Percentiles rank a stretch among this genome's conserved stretches.
Conservation (phyloP, 2,329 filamentous ascomycete species). For the Cyphellophora attinorum region DNA sequence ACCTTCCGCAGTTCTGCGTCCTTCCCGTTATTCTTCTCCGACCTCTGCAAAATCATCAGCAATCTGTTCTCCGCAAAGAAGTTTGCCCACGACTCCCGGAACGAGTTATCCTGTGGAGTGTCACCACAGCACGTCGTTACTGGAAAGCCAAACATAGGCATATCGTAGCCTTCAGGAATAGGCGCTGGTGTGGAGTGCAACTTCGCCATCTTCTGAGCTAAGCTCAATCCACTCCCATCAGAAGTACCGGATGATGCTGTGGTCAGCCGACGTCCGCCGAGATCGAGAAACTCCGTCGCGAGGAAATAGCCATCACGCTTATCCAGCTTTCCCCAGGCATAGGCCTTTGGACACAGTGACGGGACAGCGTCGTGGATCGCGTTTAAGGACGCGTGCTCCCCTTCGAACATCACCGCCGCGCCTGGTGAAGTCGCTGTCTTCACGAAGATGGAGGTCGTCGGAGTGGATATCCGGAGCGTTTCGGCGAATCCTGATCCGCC, state of each 20-base stretch:
- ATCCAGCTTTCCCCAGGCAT: slow-evolving; percentile 58
- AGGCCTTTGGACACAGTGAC: slow-evolving; percentile 63
- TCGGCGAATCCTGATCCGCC: slow-evolving; percentile 34
- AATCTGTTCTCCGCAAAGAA: slow-evolving; percentile 76
- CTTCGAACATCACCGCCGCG: slow-evolving; percentile 38
- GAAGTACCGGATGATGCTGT: slow-evolving; percentile 4
- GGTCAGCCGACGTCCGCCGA: slow-evolving; percentile 30
- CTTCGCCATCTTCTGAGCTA: slow-evolving; percentile 68
- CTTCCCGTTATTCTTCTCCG: slow-evolving; percentile 51
- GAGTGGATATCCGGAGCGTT: slow-evolving; percentile 30
- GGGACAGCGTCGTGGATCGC: slow-evolving; percentile 66
- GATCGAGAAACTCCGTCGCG: slow-evolving; percentile 71
- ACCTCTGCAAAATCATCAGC: slow-evolving; percentile 51
- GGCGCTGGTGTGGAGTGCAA: slow-evolving; percentile 71
- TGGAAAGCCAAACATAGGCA: slow-evolving; percentile 71
- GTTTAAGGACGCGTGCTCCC: slow-evolving; percentile 76
- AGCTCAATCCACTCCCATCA: slow-evolving; percentile 35
- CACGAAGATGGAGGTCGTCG: slow-evolving; percentile 27
- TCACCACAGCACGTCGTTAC: slow-evolving; percentile 78
- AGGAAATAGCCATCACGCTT: slow-evolving; percentile 42
- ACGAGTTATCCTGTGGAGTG: slow-evolving; percentile 71
- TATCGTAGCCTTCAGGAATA: slow-evolving; percentile 46
- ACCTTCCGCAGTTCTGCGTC: slow-evolving; percentile 53
- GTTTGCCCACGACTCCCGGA: slow-evolving; percentile 64
- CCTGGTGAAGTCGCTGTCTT: slow-evolving; percentile 25